A percentile compares a stretch with the other conserved stretches of the same genome.
Evolutionary conservation across 768 basidiomycete genomes (phyloP).

Genomic region (Hebeloma cylindrosporum): DNA sequence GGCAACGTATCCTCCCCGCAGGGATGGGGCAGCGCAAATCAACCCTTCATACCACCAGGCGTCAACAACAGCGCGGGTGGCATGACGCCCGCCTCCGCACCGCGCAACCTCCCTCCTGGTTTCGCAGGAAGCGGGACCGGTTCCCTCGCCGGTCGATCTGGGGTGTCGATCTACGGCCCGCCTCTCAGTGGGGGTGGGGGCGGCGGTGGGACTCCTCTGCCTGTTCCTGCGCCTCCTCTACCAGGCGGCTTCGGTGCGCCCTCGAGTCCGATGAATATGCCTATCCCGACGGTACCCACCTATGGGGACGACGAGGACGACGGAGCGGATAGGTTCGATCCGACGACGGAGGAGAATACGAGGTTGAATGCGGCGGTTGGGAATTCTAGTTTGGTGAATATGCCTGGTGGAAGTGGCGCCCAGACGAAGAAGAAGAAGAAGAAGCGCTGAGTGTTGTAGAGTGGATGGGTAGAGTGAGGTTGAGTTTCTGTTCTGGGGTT

Average conservation of each 20-base stretch:
- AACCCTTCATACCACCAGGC: background rate
- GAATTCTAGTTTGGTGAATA: conserved; percentile 6
- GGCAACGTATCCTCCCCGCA: too few relatives aligned
- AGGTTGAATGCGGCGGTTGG: conserved; percentile 18
- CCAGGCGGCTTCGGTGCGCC: conserved; percentile 7
- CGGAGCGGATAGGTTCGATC: conserved; percentile 22
- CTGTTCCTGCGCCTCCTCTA: too few relatives aligned
- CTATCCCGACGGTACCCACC: conserved; percentile 3
- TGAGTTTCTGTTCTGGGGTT: too few relatives aligned
- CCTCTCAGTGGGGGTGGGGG: background rate
- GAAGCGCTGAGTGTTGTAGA: conserved; percentile 1
- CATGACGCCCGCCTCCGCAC: conserved; percentile 17
- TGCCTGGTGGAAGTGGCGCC: background rate
- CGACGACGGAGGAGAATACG: conserved; percentile 22
- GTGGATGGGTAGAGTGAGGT: too few relatives aligned
- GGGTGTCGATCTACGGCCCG: too few relatives aligned
- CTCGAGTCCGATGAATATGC: conserved; percentile 7
- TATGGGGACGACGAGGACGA: conserved; percentile 15
- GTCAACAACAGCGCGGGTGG: conserved; percentile 10
- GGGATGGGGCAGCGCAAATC: background rate
- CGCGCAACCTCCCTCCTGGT: conserved; percentile 16
- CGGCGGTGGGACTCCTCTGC: too few relatives aligned
- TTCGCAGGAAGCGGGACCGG: conserved; percentile 5
- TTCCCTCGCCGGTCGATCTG: conserved; percentile 16
- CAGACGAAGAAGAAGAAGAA: conserved; percentile 20